A percentile compares a stretch with the other conserved stretches of the same genome.
These are phyloP conservation scores for Microbotryum scabiosae DNA, from an alignment of 1,284 basidiomycete genomes.

Conservation along the genomic window DNA sequence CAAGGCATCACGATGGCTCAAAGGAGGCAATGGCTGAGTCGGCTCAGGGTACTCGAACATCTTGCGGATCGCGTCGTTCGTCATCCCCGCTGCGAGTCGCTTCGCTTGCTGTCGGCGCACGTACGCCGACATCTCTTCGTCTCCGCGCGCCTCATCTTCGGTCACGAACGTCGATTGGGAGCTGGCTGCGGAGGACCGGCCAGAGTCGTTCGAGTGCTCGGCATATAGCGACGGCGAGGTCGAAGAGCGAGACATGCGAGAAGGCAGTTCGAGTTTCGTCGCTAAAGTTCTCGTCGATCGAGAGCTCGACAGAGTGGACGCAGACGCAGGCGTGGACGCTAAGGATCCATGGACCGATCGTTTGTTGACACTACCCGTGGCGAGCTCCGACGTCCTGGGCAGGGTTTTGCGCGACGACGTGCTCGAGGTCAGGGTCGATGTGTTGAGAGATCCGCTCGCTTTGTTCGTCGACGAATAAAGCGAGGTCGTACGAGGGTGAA, in stretches of 20 bases:
- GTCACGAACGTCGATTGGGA: constrained; percentile 26
- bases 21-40: constrained; percentile 57
- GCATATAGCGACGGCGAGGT: constrained; percentile 19
- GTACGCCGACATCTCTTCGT: constrained; percentile 95
- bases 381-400: constrained; percentile 3
- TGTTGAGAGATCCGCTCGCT: constrained; percentile 1
- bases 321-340: background rate
- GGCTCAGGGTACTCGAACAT: constrained; percentile 90
- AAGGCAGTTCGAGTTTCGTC: constrained; percentile 31
- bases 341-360: constrained; percentile 5
- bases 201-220: constrained; percentile 16
- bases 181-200: constrained; percentile 29
- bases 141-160: constrained; percentile 83
- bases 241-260: constrained; percentile 32
- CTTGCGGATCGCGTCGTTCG: constrained; percentile 75
- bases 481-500: background rate
- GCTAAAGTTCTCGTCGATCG: constrained; percentile 26
- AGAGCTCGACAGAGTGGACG: constrained; percentile 17
- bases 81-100: constrained; percentile 69
- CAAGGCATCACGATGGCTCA: constrained; percentile 53
- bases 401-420: constrained; percentile 6
- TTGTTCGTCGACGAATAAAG: background rate
- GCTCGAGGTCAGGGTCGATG: constrained; percentile 3
- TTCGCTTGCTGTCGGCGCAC: constrained; percentile 81
- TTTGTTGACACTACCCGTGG: background rate